Conservation (phyloP, 805 yeast species). For the Candida boleticola region DNA sequence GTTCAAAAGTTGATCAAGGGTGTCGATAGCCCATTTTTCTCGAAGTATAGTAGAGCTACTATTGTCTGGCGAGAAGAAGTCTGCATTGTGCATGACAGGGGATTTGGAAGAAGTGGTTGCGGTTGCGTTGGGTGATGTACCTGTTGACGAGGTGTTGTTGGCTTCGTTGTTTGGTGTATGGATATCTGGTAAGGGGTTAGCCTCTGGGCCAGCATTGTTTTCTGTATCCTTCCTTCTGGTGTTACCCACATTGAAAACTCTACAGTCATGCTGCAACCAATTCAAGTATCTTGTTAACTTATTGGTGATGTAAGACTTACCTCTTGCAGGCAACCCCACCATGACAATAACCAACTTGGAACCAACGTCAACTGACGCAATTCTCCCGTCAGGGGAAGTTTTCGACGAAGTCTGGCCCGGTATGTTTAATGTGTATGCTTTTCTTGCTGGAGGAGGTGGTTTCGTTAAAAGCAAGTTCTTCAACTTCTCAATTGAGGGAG, state of each 20-base stretch:
- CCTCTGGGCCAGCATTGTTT: constrained; percentile 64
- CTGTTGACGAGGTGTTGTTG: constrained; percentile 6
- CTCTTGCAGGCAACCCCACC: constrained; percentile 97
- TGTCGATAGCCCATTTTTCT: constrained; percentile 96
- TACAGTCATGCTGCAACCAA: constrained; percentile 89
- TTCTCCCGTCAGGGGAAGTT: constrained; percentile 71
- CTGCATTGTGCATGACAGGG: constrained; percentile 60
- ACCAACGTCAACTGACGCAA: constrained; percentile 66
- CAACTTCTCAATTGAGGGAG: constrained; percentile 40
- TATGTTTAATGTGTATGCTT: constrained; percentile 84
- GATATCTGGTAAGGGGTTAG: constrained; percentile 51
- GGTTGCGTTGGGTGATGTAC: constrained; percentile 7
- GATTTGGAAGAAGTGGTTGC: constrained; percentile 23
- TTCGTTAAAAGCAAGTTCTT: constrained; percentile 33
- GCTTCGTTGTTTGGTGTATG: constrained; percentile 33
- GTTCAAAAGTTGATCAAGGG: constrained; percentile 78
- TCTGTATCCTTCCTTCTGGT: constrained; percentile 77
- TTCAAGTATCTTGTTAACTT: constrained; percentile 86
- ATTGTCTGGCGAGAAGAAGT: constrained; percentile 83
- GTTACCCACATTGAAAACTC: constrained; percentile 93
- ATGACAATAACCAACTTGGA: constrained; percentile 87
- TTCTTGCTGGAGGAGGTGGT: constrained; percentile 42
- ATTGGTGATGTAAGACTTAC: constrained; percentile 90
- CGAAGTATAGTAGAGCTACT: constrained; percentile 60
- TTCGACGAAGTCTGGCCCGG: constrained; percentile 88